Evolutionary conservation across 495 filamentous ascomycete genomes (phyloP), one percentile per base, ranked within the genome.

Genomic region (Thozetella sp.): DNA sequence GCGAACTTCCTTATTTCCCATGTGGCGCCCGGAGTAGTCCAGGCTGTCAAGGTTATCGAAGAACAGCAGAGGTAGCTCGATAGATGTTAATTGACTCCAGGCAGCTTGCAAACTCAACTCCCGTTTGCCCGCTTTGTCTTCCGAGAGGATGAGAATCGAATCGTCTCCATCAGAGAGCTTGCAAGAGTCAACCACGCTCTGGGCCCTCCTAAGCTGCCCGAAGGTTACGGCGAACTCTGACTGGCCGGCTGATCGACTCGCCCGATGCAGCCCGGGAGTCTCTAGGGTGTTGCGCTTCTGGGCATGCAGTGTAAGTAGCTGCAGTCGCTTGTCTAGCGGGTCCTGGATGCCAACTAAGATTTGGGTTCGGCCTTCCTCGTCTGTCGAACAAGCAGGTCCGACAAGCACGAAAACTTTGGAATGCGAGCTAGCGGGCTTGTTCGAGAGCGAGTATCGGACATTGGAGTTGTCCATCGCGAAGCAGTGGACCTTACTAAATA

Each of bases 41-140:
- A 79, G 67, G 56, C 65, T 77, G 56, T 72, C 66, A 45, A 71
- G 22, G 56, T 77, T 71, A 20, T 74, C 71, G 19, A 69, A 56
- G 23, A 68, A 68, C 4, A 81, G 63, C 53, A 83, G 75, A 0
- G 82, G 80, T 4, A 83, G 63, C 0, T 65, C 71, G 9, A 93
- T 66, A 23, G 82, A 85, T 22, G 84, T 83, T 2, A 84, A 71
- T 48, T 79, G 76, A 30, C 87, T 84, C 90, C 91, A 94, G 4
- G 90, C 90, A 4, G 89, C 90, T 70, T 92, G 90, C 37, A 93
- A 66, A 45, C 84, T 88, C 25, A 96, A 72, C 61, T 87, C 82
- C 12, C 84, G 83, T 23, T 81, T 79, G 9, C 87, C 86, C 58
- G 82, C 72, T n/a, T 79, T 80, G 24, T 83, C 82, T 57, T 86